phyloP scores from a whole-genome alignment of 164 flowering plant species.

The Stephania yunnanensis region DNA sequence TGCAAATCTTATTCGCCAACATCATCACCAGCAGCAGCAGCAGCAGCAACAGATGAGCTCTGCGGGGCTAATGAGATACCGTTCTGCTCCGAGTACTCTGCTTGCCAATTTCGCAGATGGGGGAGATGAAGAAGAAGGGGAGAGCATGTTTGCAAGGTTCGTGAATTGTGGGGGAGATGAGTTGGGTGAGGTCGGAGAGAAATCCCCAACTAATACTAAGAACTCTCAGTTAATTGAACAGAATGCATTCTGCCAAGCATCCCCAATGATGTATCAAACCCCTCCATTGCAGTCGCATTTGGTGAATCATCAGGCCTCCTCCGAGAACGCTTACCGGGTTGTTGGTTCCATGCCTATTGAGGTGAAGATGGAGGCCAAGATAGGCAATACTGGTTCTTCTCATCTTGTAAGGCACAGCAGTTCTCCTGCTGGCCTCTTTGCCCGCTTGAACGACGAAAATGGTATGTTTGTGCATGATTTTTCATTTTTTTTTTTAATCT shows the following conservation, averaged over 20 bases:
- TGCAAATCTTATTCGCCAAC: slow-evolving; percentile 16
- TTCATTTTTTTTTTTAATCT: background rate
- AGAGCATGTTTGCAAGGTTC: slow-evolving; percentile 28
- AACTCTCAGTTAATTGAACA: slow-evolving; percentile 14
- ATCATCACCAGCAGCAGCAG: slow-evolving; percentile 10
- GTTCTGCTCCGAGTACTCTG: slow-evolving; percentile 48
- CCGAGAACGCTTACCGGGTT: background rate
- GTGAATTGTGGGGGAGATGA: slow-evolving; percentile 17
- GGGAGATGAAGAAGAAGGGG: slow-evolving; percentile 18
- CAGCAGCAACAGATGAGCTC: slow-evolving; percentile 20
- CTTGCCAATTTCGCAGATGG: slow-evolving; percentile 24
- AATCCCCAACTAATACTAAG: slow-evolving; percentile 4
- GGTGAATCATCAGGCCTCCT: slow-evolving; percentile 14
- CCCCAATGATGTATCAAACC: slow-evolving; percentile 18
- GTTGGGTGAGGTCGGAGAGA: slow-evolving; percentile 12
- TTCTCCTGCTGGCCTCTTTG: slow-evolving; percentile 84
- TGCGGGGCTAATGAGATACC: slow-evolving; percentile 36
- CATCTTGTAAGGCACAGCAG: slow-evolving; percentile 76
- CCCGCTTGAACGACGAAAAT: slow-evolving; percentile 41
- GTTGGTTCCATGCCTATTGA: slow-evolving; percentile 13
- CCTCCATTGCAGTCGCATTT: slow-evolving; percentile 4
- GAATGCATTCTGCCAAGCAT: slow-evolving; percentile 15
- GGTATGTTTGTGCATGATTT: slow-evolving; percentile 29
- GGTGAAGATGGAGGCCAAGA: background rate
- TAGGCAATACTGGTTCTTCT: slow-evolving; percentile 15